Conservation (phyloP, 1,139 yeast genomes). For the Casaregolazyma lundiana region DNA sequence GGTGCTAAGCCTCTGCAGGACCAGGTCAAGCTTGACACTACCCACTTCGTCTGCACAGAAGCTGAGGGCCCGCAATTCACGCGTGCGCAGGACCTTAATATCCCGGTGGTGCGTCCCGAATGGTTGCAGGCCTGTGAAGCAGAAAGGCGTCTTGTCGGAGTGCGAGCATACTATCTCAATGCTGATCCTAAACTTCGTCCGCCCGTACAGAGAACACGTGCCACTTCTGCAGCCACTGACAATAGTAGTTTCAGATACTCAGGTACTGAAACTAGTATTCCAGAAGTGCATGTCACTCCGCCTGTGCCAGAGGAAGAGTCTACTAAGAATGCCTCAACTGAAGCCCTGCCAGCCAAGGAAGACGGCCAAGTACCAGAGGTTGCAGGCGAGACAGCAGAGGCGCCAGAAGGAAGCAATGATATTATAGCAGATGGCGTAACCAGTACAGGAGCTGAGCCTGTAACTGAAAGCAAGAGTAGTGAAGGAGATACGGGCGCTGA, state of each 20-base stretch:
- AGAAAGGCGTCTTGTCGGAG: conserved; percentile 89
- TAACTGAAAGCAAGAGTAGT: conserved; percentile 14
- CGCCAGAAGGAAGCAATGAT: neutral
- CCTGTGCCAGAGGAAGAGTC: conserved; percentile 1
- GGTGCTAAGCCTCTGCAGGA: conserved; percentile 82
- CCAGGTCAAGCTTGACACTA: conserved; percentile 80
- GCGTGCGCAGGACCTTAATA: conserved; percentile 79
- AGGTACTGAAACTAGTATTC: conserved; percentile 4
- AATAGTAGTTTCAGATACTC: conserved; percentile 11
- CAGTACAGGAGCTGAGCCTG: conserved; percentile 13
- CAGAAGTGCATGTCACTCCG: conserved; percentile 8
- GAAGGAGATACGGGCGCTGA: conserved; percentile 15
- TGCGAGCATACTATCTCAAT: conserved; percentile 54
- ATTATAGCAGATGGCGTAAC: conserved; percentile 8
- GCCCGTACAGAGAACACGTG: conserved; percentile 28
- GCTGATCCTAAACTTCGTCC: conserved; percentile 37
- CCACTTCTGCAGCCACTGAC: conserved; percentile 26
- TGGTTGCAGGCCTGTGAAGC: conserved; percentile 94
- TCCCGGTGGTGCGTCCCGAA: conserved; percentile 93
- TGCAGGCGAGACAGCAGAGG: neutral
- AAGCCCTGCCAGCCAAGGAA: neutral
- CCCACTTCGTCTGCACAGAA: conserved; percentile 85
- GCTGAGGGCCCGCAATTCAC: conserved; percentile 60
- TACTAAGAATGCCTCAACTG: neutral
- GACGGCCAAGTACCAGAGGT: conserved; percentile 1